Evolutionary conservation across 495 filamentous ascomycete genomes (phyloP).

Genomic region (Aspergillus sparsus): DNA sequence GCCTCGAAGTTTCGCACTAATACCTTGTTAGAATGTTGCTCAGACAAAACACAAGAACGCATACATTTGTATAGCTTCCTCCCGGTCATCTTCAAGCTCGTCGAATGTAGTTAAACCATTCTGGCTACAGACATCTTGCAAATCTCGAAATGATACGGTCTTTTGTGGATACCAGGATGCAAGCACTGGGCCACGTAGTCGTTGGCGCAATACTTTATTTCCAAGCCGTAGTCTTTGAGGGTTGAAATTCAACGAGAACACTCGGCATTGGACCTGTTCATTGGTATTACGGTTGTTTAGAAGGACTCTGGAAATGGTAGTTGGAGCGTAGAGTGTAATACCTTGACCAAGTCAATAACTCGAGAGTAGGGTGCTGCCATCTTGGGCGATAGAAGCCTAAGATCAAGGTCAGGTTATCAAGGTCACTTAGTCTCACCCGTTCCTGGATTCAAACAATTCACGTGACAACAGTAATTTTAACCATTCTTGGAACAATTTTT

Average conservation of each 20-base stretch:
- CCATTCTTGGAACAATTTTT: neutral
- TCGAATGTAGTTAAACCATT: slow-evolving; percentile 65
- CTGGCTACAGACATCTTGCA: slow-evolving; percentile 54
- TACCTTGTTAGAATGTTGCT: slow-evolving; percentile 3
- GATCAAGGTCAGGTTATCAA: neutral
- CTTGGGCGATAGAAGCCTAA: slow-evolving; percentile 13
- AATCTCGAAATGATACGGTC: slow-evolving; percentile 65
- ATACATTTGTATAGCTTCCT: slow-evolving; percentile 71
- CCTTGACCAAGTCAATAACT: slow-evolving; percentile 78
- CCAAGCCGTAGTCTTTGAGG: slow-evolving; percentile 76
- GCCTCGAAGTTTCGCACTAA: slow-evolving; percentile 71
- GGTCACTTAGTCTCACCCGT: no score
- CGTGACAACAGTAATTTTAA: slow-evolving; percentile 5
- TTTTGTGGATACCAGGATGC: slow-evolving; percentile 84
- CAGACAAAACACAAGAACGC: slow-evolving; percentile 15
- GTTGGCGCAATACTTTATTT: slow-evolving; percentile 84
- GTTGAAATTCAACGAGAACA: slow-evolving; percentile 92
- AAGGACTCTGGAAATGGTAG: neutral
- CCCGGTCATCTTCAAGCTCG: slow-evolving; percentile 73
- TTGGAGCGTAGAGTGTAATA: slow-evolving; percentile 29
- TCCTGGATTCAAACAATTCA: slow-evolving; percentile 1
- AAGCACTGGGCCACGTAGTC: slow-evolving; percentile 74
- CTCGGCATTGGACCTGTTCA: slow-evolving; percentile 75
- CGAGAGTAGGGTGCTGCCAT: slow-evolving; percentile 76
- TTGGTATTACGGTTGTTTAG: no score